Base-by-base conservation (phyloP, 1,284 basidiomycete genomes). In the Sporisorium sorghi region DNA sequence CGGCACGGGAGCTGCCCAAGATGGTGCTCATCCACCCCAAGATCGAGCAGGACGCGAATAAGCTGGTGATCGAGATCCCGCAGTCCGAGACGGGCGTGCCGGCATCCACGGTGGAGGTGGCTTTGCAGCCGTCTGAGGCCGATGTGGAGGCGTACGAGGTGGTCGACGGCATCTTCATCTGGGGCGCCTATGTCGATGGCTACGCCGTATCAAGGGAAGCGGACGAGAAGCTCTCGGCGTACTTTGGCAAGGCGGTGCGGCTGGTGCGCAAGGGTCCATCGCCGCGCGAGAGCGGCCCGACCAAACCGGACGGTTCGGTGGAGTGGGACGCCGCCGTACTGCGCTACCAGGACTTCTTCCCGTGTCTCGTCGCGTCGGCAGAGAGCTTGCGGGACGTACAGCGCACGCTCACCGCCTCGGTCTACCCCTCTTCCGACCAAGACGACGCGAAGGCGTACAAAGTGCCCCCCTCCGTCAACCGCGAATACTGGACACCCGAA, bases 1-100 rank as follows among this genome's bases (percentile, higher is more conserved):
- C 80, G 1, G 80, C 80, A 2, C 67, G 80, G 37, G 78, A 78
- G 24, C 57, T 80, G 35, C 74, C 80, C 49, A 70, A 79, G 54
- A 82, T 82, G 77, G 78, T 82, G 19, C 70, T 74, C 24, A 82
- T 82, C 49, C 60, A 63, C 21, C 80, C 80, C 9, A 57, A 44
- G 14, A 69, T 82, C 49, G 47, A 74, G n/a, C 30, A 47, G 6
- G 58, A 74, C 1, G 32, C 33, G 35, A 68, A 72, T 50, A 46
- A 42, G 50, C 64, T 82, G 15, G 12, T 17, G n/a, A 82, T 82
- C 60, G 54, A 70, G 17, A 73, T 82, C 48, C 80, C 80, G 11
- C 63, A 73, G 28, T 52, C 55, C 23, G 75, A 79, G 40, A 62
- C 60, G 5, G 77, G 73, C 0, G 54, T 53, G 12, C 58, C 73